Conservation (phyloP, 495 filamentous ascomycete species). For the Geopyxis carbonaria region DNA sequence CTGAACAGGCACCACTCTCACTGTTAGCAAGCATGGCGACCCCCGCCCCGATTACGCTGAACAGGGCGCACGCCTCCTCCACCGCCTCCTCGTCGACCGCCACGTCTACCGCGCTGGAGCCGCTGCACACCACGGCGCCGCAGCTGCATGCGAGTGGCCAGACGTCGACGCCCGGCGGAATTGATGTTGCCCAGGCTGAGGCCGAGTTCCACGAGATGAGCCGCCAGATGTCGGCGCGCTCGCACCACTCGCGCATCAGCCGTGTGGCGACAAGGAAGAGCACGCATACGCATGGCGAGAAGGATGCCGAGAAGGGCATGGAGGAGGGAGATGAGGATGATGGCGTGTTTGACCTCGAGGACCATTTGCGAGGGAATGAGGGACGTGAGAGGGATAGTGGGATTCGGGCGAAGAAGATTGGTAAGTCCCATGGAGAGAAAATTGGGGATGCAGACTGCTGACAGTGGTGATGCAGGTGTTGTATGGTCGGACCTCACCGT, state of each 20-base stretch:
- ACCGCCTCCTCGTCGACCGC: too few relatives aligned
- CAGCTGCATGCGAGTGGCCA: slow-evolving; percentile 4
- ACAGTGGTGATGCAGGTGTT: slow-evolving; percentile 35
- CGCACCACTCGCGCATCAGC: too few relatives aligned
- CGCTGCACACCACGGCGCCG: not conserved
- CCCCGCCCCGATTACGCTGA: too few relatives aligned
- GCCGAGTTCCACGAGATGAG: slow-evolving; percentile 61
- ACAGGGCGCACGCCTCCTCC: too few relatives aligned
- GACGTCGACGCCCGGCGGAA: slow-evolving; percentile 40
- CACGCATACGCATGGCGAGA: slow-evolving; percentile 28
- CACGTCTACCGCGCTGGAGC: too few relatives aligned
- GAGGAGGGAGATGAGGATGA: slow-evolving; percentile 23
- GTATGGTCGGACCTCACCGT: slow-evolving; percentile 67
- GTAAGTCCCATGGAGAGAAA: slow-evolving; percentile 17
- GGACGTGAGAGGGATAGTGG: slow-evolving; percentile 55
- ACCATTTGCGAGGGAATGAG: slow-evolving; percentile 47
- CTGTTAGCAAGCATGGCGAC: too few relatives aligned
- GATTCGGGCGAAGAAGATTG: slow-evolving; percentile 62
- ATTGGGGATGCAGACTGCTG: not conserved
- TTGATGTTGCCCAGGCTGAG: slow-evolving; percentile 57
- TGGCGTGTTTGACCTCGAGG: slow-evolving; percentile 55
- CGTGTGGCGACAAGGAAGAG: slow-evolving; percentile 33
- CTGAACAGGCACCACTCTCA: too few relatives aligned
- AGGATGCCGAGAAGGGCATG: slow-evolving; percentile 15
- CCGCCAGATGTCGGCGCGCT: slow-evolving; percentile 49